A percentile compares a stretch with the other conserved stretches of the same genome.
These are phyloP conservation scores for Herpetomonas muscarum DNA, from an alignment of 208 protist genomes.

Conservation along the genomic window DNA sequence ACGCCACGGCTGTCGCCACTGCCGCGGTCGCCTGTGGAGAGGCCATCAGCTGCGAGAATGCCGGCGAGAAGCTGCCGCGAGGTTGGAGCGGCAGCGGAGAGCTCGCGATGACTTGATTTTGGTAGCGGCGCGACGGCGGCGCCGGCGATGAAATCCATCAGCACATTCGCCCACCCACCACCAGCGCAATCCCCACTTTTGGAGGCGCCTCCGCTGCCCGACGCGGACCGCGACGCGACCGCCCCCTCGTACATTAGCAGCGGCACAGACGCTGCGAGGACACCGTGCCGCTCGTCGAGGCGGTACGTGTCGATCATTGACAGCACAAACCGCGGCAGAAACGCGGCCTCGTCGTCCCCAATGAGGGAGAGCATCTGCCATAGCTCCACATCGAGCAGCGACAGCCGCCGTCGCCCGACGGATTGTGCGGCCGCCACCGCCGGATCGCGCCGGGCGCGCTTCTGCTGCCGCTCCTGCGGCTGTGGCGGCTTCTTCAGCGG, in stretches of 20 bases:
- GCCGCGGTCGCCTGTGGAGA: no score
- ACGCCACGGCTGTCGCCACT: not conserved
- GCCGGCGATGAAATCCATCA: no score
- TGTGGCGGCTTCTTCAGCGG: no score
- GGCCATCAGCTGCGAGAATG: no score
- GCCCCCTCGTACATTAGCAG: slow-evolving; percentile 21
- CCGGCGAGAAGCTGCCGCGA: not conserved
- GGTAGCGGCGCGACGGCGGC: no score
- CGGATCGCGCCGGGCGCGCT: no score
- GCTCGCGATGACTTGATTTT: not conserved
- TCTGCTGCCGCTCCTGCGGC: no score
- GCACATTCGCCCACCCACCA: no score
- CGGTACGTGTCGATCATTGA: slow-evolving; percentile 40
- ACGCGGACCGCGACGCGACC: not conserved
- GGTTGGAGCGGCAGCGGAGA: not conserved
- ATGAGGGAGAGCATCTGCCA: slow-evolving; percentile 28
- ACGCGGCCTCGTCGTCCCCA: slow-evolving; percentile 28
- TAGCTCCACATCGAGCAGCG: not conserved
- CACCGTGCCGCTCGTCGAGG: slow-evolving; percentile 16
- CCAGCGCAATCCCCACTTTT: no score
- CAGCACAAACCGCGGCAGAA: slow-evolving; percentile 51
- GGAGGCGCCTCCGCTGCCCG: slow-evolving; percentile 3
- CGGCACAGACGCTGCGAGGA: slow-evolving; percentile 23
- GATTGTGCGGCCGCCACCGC: no score
- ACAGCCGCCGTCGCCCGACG: not conserved